These are phyloP conservation scores for Delphinella strobiligena DNA, from an alignment of 2,329 filamentous ascomycete genomes.

Conservation along the genomic window DNA sequence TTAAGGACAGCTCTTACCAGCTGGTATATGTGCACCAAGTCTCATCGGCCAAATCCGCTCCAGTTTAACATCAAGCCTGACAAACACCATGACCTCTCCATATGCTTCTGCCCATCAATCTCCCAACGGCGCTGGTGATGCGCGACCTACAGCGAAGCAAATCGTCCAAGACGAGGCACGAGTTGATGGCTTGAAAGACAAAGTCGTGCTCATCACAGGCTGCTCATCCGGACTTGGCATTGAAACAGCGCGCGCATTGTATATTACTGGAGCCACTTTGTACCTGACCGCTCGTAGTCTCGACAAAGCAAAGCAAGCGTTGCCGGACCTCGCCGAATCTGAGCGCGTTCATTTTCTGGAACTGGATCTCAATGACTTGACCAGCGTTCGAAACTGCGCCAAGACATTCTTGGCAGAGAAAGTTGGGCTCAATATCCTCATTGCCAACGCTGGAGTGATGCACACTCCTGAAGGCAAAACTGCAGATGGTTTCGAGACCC, in stretches of 20 bases:
- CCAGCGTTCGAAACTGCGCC: constrained; percentile 23
- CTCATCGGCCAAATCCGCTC: too few relatives aligned
- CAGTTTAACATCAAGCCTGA: too few relatives aligned
- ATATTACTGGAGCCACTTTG: constrained; percentile 32
- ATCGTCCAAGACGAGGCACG: constrained; percentile 17
- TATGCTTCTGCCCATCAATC: constrained; percentile 1
- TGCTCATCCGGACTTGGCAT: constrained; percentile 32
- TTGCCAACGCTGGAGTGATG: constrained; percentile 38
- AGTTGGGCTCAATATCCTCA: constrained; percentile 24
- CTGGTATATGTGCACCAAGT: too few relatives aligned
- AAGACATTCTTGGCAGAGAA: constrained; percentile 24
- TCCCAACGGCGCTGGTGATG: constrained; percentile 1
- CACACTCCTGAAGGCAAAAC: constrained; percentile 26
- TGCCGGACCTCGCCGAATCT: too few relatives aligned
- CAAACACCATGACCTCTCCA: too few relatives aligned
- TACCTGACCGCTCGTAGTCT: constrained; percentile 31
- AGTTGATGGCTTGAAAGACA: constrained; percentile 22
- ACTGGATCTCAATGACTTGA: constrained; percentile 22
- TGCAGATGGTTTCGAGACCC: constrained; percentile 36
- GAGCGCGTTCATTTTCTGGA: too few relatives aligned
- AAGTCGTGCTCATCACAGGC: constrained; percentile 34
- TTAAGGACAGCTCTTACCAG: too few relatives aligned
- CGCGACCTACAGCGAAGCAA: constrained; percentile 14
- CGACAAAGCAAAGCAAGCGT: neutral
- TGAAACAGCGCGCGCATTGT: constrained; percentile 34